Conservation (phyloP, 2,329 filamentous ascomycete species). For the Penicillium olsonii region DNA sequence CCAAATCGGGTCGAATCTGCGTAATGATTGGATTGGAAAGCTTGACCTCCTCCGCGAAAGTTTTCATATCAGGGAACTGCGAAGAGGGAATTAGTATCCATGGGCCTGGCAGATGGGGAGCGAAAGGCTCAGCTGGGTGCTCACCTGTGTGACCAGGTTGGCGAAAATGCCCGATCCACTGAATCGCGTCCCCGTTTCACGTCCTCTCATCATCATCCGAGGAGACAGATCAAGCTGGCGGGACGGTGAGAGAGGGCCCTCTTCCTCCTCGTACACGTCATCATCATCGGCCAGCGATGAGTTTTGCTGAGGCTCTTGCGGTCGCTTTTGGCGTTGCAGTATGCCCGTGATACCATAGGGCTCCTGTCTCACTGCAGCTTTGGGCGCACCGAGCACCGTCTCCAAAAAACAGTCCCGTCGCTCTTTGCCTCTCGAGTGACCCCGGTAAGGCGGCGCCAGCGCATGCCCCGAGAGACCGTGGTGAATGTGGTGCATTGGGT, state of each 20-base stretch:
- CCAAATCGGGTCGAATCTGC: constrained; percentile 35
- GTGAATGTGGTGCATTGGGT: constrained; percentile 5
- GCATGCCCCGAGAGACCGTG: constrained; percentile 6
- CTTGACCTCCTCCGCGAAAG: constrained; percentile 42
- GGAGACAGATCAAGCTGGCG: constrained; percentile 36
- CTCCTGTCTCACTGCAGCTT: constrained; percentile 36
- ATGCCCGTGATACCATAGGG: constrained; percentile 30
- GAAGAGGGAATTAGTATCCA: constrained; percentile 12
- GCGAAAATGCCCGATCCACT: constrained; percentile 43
- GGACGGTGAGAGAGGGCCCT: constrained; percentile 28
- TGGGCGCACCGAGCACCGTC: constrained; percentile 37
- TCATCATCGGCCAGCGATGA: constrained; percentile 12
- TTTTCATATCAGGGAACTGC: constrained; percentile 41
- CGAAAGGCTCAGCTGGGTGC: constrained; percentile 1
- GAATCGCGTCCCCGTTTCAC: constrained; percentile 44
- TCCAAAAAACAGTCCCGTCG: constrained; percentile 35
- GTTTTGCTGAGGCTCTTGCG: constrained; percentile 3
- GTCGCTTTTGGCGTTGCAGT: constrained; percentile 29
- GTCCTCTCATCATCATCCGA: constrained; percentile 39
- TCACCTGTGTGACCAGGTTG: constrained; percentile 43
- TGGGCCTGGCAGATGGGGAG: background rate
- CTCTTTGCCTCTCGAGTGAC: constrained; percentile 21
- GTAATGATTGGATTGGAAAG: constrained; percentile 37
- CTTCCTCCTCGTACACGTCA: constrained; percentile 20
- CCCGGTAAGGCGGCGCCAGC: constrained; percentile 6